A percentile compares a stretch with the other conserved stretches of the same genome.
phyloP scores from a whole-genome alignment of 495 filamentous ascomycete species.

The Evernia prunastri region DNA sequence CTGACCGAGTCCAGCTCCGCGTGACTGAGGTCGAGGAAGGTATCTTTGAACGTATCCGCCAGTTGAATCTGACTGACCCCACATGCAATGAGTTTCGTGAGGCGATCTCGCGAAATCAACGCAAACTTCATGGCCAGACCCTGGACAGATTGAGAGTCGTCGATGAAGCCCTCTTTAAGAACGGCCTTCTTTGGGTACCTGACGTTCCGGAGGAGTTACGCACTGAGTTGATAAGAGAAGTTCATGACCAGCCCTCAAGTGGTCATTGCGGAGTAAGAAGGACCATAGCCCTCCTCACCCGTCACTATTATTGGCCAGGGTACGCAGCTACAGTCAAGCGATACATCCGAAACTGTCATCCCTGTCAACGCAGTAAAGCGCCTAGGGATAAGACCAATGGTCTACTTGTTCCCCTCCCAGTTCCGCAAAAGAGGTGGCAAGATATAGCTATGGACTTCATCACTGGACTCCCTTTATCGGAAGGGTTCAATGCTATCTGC shows the following conservation, averaged over 20 bases:
- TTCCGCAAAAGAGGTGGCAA: slow-evolving; percentile 22
- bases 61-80: neutral
- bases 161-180: neutral
- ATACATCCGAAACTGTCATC: slow-evolving; percentile 2
- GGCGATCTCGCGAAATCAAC: neutral
- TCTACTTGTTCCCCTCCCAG: slow-evolving; percentile 19
- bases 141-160: neutral
- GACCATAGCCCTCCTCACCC: neutral
- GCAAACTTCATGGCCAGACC: no score
- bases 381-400: slow-evolving; percentile 7
- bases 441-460: no score
- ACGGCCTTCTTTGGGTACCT: neutral
- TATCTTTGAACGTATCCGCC: neutral
- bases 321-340: neutral
- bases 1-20: neutral
- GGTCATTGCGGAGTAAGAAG: neutral
- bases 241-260: neutral
- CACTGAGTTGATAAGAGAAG: neutral
- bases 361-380: slow-evolving; percentile 3
- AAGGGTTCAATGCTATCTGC: no score
- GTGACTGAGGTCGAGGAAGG: neutral
- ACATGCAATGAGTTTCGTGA: neutral
- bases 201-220: neutral
- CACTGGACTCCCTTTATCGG: no score
- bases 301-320: neutral